Percentiles rank a stretch among this genome's conserved stretches.
Conservation (phyloP, 257 asterid genomes). For the Lavandula angustifolia region DNA sequence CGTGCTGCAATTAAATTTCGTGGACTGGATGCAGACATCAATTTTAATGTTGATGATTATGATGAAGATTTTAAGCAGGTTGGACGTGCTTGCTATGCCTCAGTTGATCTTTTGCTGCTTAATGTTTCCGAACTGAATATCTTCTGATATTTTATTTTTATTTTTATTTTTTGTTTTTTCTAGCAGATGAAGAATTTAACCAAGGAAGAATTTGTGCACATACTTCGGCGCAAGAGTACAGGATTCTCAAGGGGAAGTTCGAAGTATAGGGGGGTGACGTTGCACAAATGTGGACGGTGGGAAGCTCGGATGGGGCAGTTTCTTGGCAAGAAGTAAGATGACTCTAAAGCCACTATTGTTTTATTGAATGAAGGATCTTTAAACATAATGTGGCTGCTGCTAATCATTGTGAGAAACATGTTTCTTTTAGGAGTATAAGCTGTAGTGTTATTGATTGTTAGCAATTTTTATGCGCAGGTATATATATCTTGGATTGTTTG, state of each 20-base stretch:
- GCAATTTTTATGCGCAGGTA: slow-evolving; percentile 64
- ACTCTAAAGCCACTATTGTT: slow-evolving; percentile 12
- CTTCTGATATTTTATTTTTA: slow-evolving; percentile 18
- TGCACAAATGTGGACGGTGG: slow-evolving; percentile 99
- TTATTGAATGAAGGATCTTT: slow-evolving; percentile 22
- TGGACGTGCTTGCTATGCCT: slow-evolving; percentile 14
- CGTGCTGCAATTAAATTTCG: slow-evolving; percentile 95
- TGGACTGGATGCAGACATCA: slow-evolving; percentile 92
- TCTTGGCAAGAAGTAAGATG: slow-evolving; percentile 92
- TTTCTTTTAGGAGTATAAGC: background rate
- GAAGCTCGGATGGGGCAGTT: slow-evolving; percentile 99
- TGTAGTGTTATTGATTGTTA: slow-evolving; percentile 24
- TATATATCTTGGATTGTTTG: slow-evolving; percentile 90
- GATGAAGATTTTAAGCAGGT: slow-evolving; percentile 84
- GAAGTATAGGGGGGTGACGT: slow-evolving; percentile 88
- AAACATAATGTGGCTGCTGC: slow-evolving; percentile 25
- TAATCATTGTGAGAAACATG: background rate
- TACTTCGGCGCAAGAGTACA: slow-evolving; percentile 92
- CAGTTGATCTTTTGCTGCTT: background rate
- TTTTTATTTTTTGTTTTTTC: slow-evolving; percentile 31
- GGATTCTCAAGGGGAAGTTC: slow-evolving; percentile 96
- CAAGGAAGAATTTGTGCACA: slow-evolving; percentile 93
- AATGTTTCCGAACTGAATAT: background rate
- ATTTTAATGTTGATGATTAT: slow-evolving; percentile 74
- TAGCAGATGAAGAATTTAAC: slow-evolving; percentile 72